These are phyloP conservation scores for Kuraishia molischiana DNA, from an alignment of 805 yeast species.

Conservation along the genomic window DNA sequence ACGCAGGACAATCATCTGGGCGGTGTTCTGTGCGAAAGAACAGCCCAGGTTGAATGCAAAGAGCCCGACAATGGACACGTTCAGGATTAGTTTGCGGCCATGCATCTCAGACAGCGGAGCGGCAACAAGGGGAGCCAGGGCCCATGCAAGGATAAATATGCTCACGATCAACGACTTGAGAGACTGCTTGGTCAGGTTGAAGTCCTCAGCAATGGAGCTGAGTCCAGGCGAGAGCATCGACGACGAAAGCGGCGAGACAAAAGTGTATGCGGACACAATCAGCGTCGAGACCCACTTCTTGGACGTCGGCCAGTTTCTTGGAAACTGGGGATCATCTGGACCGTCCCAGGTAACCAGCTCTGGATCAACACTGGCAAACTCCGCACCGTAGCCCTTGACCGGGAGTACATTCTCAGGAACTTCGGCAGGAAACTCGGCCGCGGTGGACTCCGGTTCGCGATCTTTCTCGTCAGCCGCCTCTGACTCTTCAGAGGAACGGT, in stretches of 20 bases:
- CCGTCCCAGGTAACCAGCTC: slow-evolving; percentile 65
- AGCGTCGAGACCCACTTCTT: slow-evolving; percentile 33
- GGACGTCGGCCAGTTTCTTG: slow-evolving; percentile 47
- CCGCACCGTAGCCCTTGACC: slow-evolving; percentile 28
- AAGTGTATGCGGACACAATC: slow-evolving; percentile 43
- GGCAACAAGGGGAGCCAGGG: slow-evolving; percentile 52
- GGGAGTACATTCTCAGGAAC: slow-evolving; percentile 5
- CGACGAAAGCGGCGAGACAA: slow-evolving; percentile 53
- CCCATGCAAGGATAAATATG: slow-evolving; percentile 62
- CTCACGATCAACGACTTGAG: slow-evolving; percentile 48
- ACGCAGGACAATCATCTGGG: slow-evolving; percentile 49
- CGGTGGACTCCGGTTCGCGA: not conserved
- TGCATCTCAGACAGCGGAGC: slow-evolving; percentile 63
- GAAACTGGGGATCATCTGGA: slow-evolving; percentile 47
- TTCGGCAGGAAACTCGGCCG: not conserved
- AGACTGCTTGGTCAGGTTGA: slow-evolving; percentile 29
- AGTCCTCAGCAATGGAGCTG: slow-evolving; percentile 31
- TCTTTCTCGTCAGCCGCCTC: not conserved
- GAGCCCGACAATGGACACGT: slow-evolving; percentile 37
- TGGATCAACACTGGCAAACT: slow-evolving; percentile 46
- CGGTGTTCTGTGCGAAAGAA: slow-evolving; percentile 44
- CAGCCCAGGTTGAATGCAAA: slow-evolving; percentile 47
- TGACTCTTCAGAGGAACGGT: not conserved
- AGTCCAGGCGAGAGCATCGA: slow-evolving; percentile 57
- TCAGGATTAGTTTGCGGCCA: slow-evolving; percentile 51